These are phyloP conservation scores for Taphrina pruni DNA, from an alignment of 1,139 yeast genomes.

Conservation along the genomic window DNA sequence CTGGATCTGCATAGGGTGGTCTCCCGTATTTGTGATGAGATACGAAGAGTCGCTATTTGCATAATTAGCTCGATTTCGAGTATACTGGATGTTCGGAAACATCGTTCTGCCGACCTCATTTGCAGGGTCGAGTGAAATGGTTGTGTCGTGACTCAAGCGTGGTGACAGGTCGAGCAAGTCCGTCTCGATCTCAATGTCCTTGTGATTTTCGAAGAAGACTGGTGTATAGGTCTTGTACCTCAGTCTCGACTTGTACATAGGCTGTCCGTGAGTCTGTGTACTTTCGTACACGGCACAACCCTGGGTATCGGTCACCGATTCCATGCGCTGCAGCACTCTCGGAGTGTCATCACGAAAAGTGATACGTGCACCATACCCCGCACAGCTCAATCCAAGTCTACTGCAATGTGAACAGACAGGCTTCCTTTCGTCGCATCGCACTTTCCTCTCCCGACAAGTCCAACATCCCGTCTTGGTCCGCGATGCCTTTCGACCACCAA, in stretches of 20 bases:
- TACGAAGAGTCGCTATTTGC: not conserved
- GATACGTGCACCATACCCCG: constrained; percentile 38
- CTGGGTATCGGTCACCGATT: constrained; percentile 23
- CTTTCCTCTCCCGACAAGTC: constrained; percentile 40
- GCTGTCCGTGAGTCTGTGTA: not conserved
- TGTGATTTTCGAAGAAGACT: constrained; percentile 32
- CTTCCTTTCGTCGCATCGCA: constrained; percentile 38
- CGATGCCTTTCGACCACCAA: constrained; percentile 35
- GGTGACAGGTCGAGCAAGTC: constrained; percentile 23
- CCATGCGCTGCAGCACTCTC: constrained; percentile 39
- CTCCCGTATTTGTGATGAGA: not conserved
- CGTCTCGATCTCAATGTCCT: constrained; percentile 30
- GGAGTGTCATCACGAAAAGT: constrained; percentile 41
- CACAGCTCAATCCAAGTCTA: constrained; percentile 36
- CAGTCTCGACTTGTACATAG: constrained; percentile 1
- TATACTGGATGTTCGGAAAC: not conserved
- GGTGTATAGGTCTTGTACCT: constrained; percentile 38
- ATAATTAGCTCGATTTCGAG: not conserved
- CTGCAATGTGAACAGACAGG: constrained; percentile 35
- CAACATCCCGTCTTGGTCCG: constrained; percentile 40
- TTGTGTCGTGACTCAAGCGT: constrained; percentile 4
- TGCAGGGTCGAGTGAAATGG: not conserved
- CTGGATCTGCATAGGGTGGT: not conserved
- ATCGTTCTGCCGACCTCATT: not conserved
- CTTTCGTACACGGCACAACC: constrained; percentile 34